A percentile compares a stretch with the other conserved stretches of the same genome.
Evolutionary conservation across 805 yeast species (phyloP).

Genomic region (Monosporozyma unispora): DNA sequence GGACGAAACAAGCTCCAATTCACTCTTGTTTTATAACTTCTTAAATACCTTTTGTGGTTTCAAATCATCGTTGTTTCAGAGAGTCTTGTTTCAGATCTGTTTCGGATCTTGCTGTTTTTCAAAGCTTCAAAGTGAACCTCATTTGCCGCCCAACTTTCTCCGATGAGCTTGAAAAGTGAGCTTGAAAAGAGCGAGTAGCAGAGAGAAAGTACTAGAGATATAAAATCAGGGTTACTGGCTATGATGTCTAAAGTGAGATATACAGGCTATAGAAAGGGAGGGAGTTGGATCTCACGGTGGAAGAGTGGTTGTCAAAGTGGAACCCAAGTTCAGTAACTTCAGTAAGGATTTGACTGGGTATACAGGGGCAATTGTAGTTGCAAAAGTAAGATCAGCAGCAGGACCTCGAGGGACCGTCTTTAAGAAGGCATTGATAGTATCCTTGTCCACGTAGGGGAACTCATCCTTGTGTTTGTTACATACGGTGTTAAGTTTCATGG

Average conservation of each 20-base stretch:
- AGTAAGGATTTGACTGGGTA: slow-evolving; percentile 19
- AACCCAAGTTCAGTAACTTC: slow-evolving; percentile 11
- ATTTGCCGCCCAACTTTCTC: not conserved
- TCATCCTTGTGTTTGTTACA: not conserved
- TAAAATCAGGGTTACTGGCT: no score
- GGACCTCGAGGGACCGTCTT: slow-evolving; percentile 19
- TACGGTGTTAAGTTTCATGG: slow-evolving; percentile 5
- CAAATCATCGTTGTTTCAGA: not conserved
- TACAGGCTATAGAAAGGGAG: not conserved
- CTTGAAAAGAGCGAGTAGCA: no score
- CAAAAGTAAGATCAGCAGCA: slow-evolving; percentile 24
- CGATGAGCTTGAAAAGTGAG: no score
- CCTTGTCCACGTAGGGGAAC: not conserved
- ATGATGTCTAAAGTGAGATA: no score
- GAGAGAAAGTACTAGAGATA: no score
- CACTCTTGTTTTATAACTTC: not conserved
- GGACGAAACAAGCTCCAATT: not conserved
- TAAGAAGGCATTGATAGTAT: slow-evolving; percentile 6
- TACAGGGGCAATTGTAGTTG: slow-evolving; percentile 22
- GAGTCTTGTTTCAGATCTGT: not conserved
- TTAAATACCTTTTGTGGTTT: not conserved
- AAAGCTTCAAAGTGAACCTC: not conserved
- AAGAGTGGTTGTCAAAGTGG: not conserved
- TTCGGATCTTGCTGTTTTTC: not conserved
- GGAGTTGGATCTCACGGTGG: not conserved